Percentiles rank a stretch among this genome's conserved stretches.
These are phyloP conservation scores for Fomitopsis palustris DNA, from an alignment of 1,284 basidiomycete genomes.

Conservation along the genomic window DNA sequence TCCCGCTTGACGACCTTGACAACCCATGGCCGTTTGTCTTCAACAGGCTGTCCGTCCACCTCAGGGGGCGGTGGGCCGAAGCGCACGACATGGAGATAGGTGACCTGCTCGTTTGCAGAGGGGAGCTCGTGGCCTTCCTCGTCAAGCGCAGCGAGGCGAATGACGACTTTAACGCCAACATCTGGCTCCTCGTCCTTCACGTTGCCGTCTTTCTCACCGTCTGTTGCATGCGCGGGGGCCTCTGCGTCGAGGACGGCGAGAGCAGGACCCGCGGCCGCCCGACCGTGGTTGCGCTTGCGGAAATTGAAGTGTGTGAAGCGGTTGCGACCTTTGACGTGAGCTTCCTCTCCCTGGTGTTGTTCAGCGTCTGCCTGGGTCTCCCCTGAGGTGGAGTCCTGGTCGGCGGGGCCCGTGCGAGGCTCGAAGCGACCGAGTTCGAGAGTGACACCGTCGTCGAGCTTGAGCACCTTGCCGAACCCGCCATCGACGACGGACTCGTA, in stretches of 20 bases:
- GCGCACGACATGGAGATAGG: slow-evolving; percentile 81
- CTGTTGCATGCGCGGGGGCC: slow-evolving; percentile 23
- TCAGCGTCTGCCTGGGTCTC: slow-evolving; percentile 15
- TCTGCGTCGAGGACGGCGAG: slow-evolving; percentile 72
- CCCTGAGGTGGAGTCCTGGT: slow-evolving; percentile 1
- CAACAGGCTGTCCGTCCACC: slow-evolving; percentile 27
- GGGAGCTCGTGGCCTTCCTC: slow-evolving; percentile 61
- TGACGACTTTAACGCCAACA: slow-evolving; percentile 72
- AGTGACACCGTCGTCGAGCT: slow-evolving; percentile 69
- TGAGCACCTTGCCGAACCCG: slow-evolving; percentile 74
- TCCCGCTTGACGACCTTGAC: slow-evolving; percentile 88
- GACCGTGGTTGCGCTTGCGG: slow-evolving; percentile 45
- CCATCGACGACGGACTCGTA: slow-evolving; percentile 76
- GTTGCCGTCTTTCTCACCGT: slow-evolving; percentile 34
- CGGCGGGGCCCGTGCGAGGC: slow-evolving; percentile 21
- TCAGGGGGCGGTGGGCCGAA: slow-evolving; percentile 43
- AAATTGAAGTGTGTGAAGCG: slow-evolving; percentile 68
- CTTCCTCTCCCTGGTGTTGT: slow-evolving; percentile 17
- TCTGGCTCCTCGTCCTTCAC: slow-evolving; percentile 45
- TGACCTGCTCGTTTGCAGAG: slow-evolving; percentile 78
- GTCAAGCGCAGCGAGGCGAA: slow-evolving; percentile 75
- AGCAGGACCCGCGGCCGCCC: slow-evolving; percentile 65
- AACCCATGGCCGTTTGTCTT: slow-evolving; percentile 69
- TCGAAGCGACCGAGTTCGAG: slow-evolving; percentile 72
- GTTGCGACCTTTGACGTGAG: slow-evolving; percentile 26